Evolutionary conservation across 2,329 filamentous ascomycete genomes (phyloP).

Genomic region (Hirsutella thompsonii): DNA sequence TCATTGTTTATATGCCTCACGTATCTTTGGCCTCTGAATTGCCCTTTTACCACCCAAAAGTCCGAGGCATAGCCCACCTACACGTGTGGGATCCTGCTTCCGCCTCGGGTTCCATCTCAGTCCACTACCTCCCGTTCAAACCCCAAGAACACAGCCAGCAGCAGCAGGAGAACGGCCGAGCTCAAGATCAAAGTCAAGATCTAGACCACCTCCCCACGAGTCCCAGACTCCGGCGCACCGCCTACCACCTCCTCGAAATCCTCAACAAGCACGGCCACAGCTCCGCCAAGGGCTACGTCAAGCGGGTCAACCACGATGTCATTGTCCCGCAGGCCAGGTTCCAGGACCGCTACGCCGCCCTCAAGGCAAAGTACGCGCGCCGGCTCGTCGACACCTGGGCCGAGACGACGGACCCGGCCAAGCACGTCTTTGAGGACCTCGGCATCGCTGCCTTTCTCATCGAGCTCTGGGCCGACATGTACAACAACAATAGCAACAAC

Average conservation of each 20-base stretch:
- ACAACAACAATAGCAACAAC: constrained; percentile 25
- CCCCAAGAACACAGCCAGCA: neutral
- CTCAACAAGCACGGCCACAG: constrained; percentile 65
- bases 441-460: constrained; percentile 85
- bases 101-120: constrained; percentile 36
- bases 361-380: constrained; percentile 71
- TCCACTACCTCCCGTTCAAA: constrained; percentile 45
- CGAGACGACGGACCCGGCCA: constrained; percentile 74
- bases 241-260: constrained; percentile 52
- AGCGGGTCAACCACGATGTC: constrained; percentile 72
- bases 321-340: constrained; percentile 64
- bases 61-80: constrained; percentile 62
- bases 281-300: constrained; percentile 53
- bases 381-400: constrained; percentile 63
- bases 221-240: constrained; percentile 49
- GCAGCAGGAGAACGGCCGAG: constrained; percentile 9
- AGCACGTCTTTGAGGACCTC: constrained; percentile 93
- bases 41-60: constrained; percentile 79
- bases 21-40: constrained; percentile 45
- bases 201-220: too few species aligned
- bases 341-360: constrained; percentile 67
- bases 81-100: constrained; percentile 46
- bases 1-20: constrained; percentile 70
- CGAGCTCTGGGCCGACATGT: constrained; percentile 83
- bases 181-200: constrained; percentile 4